Conservation (phyloP, 495 filamentous ascomycete species). For the Hyaloscypha hepaticicola region DNA sequence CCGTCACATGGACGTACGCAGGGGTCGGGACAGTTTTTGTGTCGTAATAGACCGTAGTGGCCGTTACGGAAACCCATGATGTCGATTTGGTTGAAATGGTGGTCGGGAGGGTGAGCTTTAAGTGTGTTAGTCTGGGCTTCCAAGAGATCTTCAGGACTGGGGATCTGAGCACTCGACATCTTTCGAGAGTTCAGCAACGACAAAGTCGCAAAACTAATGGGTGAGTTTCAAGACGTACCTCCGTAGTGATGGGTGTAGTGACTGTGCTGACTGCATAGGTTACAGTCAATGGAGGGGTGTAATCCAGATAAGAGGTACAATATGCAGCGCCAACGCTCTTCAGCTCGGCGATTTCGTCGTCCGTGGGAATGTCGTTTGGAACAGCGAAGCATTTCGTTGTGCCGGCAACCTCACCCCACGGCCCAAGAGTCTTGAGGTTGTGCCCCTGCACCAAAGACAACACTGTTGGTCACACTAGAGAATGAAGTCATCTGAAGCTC, state of each 20-base stretch:
- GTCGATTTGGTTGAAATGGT: background rate
- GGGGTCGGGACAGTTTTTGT: background rate
- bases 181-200: too few relatives aligned
- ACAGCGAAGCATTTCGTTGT: background rate
- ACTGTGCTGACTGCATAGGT: background rate
- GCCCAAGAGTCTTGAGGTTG: background rate
- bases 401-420: background rate
- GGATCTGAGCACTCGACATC: too few relatives aligned
- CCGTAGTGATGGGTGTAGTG: background rate
- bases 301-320: slow-evolving; percentile 3
- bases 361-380: slow-evolving; percentile 1
- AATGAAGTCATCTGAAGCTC: background rate
- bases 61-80: background rate
- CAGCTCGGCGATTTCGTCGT: background rate
- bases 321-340: background rate
- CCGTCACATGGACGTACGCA: background rate
- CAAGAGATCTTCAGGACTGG: too few relatives aligned
- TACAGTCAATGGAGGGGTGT: background rate
- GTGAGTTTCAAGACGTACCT: too few relatives aligned
- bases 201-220: too few relatives aligned
- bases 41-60: background rate
- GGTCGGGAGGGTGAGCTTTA: background rate
- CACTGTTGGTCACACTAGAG: background rate
- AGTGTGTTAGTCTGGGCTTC: too few relatives aligned
- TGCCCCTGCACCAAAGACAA: background rate